Percentiles rank a stretch among this genome's conserved stretches.
Conservation (phyloP, 768 basidiomycete genomes). For the Tephrocybe sp. region DNA sequence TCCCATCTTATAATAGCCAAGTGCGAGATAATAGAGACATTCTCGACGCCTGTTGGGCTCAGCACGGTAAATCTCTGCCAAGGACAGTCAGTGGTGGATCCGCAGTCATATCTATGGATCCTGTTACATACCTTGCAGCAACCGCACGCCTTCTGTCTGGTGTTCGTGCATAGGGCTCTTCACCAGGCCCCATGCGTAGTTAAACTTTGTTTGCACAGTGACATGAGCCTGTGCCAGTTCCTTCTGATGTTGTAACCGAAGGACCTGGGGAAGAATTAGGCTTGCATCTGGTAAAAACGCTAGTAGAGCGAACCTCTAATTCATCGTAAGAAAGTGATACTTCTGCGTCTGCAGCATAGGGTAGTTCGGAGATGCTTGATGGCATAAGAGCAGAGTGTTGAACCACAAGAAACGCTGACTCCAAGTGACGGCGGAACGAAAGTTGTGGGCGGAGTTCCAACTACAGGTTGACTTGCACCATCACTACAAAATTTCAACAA, state of each 20-base stretch:
- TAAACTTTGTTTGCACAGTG: slow-evolving; percentile 95
- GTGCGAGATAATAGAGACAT: slow-evolving; percentile 93
- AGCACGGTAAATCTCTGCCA: slow-evolving; percentile 82
- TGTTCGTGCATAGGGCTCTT: slow-evolving; percentile 84
- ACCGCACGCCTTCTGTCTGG: slow-evolving; percentile 87
- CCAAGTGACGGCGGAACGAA: neutral
- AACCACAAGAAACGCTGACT: neutral
- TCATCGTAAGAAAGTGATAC: slow-evolving; percentile 87
- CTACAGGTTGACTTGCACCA: slow-evolving; percentile 16
- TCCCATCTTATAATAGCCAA: slow-evolving; percentile 95
- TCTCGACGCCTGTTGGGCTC: slow-evolving; percentile 88
- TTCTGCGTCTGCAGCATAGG: slow-evolving; percentile 94
- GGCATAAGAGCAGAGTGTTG: neutral
- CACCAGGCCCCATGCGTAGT: slow-evolving; percentile 95
- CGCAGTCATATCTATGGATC: slow-evolving; percentile 5
- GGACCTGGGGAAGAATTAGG: slow-evolving; percentile 50
- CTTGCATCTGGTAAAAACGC: neutral
- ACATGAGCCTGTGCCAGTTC: slow-evolving; percentile 82
- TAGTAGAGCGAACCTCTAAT: slow-evolving; percentile 58
- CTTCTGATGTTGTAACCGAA: slow-evolving; percentile 84
- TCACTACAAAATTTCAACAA: slow-evolving; percentile 23
- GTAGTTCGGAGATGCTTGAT: slow-evolving; percentile 70
- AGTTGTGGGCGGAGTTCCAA: slow-evolving; percentile 37
- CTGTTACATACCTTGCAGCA: slow-evolving; percentile 72
- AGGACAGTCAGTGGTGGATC: slow-evolving; percentile 2